Evolutionary conservation across 23 red algal species (phyloP).

Genomic region (Agarophyton chilense): DNA sequence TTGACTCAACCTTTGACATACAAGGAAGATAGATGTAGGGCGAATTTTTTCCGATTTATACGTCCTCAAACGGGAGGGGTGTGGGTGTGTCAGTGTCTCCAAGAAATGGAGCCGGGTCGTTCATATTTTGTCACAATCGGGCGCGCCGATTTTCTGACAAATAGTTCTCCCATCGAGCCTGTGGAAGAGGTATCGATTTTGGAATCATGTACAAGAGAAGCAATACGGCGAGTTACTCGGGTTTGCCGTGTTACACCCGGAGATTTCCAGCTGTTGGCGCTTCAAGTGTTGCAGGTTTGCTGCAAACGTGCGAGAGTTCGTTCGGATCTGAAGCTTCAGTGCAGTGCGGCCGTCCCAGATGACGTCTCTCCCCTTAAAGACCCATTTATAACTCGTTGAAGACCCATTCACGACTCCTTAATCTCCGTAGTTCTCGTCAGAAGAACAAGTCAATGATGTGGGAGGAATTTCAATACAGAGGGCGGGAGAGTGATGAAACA

Average conservation of each 20-base stretch:
- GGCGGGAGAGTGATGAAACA: too few relatives aligned
- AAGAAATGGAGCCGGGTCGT: background rate
- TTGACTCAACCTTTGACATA: background rate
- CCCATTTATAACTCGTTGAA: too few relatives aligned
- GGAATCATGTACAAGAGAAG: background rate
- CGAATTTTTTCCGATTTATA: constrained; percentile 15
- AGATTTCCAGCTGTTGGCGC: constrained; percentile 34
- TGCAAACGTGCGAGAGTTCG: constrained; percentile 29
- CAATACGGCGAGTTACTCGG: background rate
- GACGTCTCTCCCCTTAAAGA: constrained; percentile 30
- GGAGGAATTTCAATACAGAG: too few relatives aligned
- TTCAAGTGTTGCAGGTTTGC: constrained; percentile 41
- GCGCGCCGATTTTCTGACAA: constrained; percentile 8
- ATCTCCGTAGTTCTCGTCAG: too few relatives aligned
- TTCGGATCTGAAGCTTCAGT: constrained; percentile 29
- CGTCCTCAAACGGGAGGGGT: background rate
- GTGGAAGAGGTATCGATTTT: constrained; percentile 1
- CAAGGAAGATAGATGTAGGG: background rate
- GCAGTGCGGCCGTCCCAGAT: constrained; percentile 25
- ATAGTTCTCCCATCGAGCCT: background rate
- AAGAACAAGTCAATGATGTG: too few relatives aligned
- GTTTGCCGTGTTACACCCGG: constrained; percentile 22
- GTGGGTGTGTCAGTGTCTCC: constrained; percentile 17
- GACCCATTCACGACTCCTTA: too few relatives aligned
- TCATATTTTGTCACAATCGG: background rate